These are phyloP conservation scores for Lithocarpus polystachyus DNA, from an alignment of 306 rosid species.

Conservation along the genomic window DNA sequence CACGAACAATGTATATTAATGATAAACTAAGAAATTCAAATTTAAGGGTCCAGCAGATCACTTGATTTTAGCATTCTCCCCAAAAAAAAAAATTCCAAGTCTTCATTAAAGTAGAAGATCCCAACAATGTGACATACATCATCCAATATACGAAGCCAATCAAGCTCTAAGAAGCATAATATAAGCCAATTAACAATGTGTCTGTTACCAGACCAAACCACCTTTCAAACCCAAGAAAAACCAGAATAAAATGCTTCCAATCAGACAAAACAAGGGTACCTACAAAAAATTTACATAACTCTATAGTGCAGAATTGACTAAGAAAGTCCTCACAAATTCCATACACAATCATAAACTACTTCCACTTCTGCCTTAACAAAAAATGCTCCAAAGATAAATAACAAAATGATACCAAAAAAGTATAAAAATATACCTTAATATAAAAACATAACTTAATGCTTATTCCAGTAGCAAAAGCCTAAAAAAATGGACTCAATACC, in stretches of 20 bases:
- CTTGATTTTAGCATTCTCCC: not conserved
- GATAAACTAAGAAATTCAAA: not conserved
- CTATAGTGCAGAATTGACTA: not conserved
- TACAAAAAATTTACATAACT: not conserved
- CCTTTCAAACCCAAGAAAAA: no score
- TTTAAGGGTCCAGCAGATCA: not conserved
- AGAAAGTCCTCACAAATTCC: constrained; percentile 6
- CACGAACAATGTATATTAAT: not conserved
- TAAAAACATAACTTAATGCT: not conserved
- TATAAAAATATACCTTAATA: not conserved
- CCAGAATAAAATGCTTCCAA: not conserved
- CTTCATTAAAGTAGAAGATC: constrained; percentile 5
- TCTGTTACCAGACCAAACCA: not conserved
- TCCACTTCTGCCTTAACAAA: not conserved
- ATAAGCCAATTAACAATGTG: constrained; percentile 1
- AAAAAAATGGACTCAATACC: no score
- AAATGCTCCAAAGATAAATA: not conserved
- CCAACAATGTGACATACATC: constrained; percentile 4
- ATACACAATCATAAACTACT: not conserved
- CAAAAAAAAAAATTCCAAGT: not conserved
- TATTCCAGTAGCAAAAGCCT: not conserved
- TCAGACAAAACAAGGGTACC: not conserved
- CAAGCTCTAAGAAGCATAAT: not conserved
- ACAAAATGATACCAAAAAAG: not conserved
- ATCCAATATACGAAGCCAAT: not conserved